These are phyloP conservation scores for Basipetospora chlamydospora DNA, from an alignment of 2,329 filamentous ascomycete species.

Conservation along the genomic window DNA sequence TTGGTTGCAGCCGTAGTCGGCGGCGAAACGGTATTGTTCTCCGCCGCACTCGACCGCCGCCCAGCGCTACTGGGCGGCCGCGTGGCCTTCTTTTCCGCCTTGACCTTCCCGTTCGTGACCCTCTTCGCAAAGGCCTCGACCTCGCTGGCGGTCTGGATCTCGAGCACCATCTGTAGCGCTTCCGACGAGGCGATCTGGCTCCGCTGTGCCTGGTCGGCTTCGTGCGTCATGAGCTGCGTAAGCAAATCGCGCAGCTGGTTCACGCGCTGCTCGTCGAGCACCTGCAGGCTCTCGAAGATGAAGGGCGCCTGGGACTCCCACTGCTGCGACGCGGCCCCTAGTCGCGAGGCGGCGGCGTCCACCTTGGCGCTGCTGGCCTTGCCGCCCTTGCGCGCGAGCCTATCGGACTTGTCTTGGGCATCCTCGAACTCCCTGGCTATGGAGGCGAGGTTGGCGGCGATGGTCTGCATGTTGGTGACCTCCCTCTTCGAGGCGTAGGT, in stretches of 20 bases:
- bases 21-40: conserved; percentile 1
- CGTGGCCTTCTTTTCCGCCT: conserved; percentile 1
- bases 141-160: conserved; percentile 75
- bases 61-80: not conserved
- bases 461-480: conserved; percentile 64
- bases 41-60: conserved; percentile 9
- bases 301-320: conserved; percentile 94
- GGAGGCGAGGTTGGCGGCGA: conserved; percentile 63
- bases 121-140: conserved; percentile 55
- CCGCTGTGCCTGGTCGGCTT: conserved; percentile 73
- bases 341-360: conserved; percentile 54
- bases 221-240: conserved; percentile 86
- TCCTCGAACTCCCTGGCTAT: conserved; percentile 77
- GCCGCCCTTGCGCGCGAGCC: conserved; percentile 62
- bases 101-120: conserved; percentile 22
- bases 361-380: conserved; percentile 67
- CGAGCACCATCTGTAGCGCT: conserved; percentile 68
- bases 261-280: conserved; percentile 73
- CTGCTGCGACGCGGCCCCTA: conserved; percentile 66
- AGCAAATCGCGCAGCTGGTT: conserved; percentile 84
- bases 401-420: conserved; percentile 74
- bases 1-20: conserved; percentile 3
- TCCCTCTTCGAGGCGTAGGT: conserved; percentile 62
- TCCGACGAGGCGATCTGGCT: conserved; percentile 61
- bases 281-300: conserved; percentile 85